Base-by-base conservation (phyloP, 768 basidiomycete species). In the Russula sp. region DNA sequence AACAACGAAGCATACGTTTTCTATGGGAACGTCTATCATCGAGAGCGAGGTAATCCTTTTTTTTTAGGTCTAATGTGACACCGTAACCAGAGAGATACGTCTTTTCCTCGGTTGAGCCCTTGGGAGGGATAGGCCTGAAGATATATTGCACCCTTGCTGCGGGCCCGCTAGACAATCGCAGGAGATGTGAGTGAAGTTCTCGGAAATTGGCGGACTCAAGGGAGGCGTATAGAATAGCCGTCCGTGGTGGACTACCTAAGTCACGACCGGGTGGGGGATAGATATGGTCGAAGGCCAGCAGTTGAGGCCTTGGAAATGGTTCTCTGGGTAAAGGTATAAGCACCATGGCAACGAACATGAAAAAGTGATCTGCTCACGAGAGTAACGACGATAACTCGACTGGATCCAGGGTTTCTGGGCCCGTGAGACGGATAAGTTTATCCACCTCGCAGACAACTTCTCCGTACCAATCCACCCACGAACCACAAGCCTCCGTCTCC, bases 11-110 rank as follows among this genome's bases (percentile, higher is more conserved):
- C 65, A 47, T 61, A 73, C 72, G 54, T 60, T 67, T 65, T 18
- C 66, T 69, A 66, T 72, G 73, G 3, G 76, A 70, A 55, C 81
- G 73, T 50, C 97, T 78, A 72, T 99, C 97, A 71, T 99, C 97
- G 8, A 98, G 76, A 4, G 88, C 94, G 13, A 98, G 82, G 71
- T 98, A 99, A 69, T 99, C 97, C 80, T 85, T 97, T 77, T 95
- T 97, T 79, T 99, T 99, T 68, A 99, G 75, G 68, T 96, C 93
- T 57, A 99, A 77, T 22, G 89, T 81, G 7, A 95, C 95, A 3
- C 97, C 97, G 68, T 93, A 99, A 5, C 96, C 96, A 3, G 89
- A 85, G 8, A 99, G 76, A 69, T 81, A 79, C 62, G 75, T 81
- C 5, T 73, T 67, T 1, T 69, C 69, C 0, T 68, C 55, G 20